Base-by-base conservation (phyloP, 768 basidiomycete genomes). In the Pisolithus orientalis region DNA sequence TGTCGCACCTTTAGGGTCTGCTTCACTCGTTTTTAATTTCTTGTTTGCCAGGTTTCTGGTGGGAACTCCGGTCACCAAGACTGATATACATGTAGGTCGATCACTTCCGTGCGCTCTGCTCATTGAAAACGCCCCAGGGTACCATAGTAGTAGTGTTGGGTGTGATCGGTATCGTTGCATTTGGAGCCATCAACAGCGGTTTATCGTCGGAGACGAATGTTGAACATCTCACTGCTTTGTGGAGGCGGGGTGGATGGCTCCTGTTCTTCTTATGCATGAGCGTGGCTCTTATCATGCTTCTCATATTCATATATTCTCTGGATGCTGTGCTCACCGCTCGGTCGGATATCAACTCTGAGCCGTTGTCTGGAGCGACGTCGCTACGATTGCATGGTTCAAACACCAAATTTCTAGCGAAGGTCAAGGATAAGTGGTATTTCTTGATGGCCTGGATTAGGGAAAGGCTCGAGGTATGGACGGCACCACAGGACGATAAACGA, bases 11-110 rank as follows among this genome's bases (percentile, higher is more conserved):
- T 79, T 98, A 4, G 94, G 95, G 13, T 92, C 91, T 0, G 88
- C 92, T 10, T 90, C 92, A 11, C 82, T 98, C 56, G 83, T 98
- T 51, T 97, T 98, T 75, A 98, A 98, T 67, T 94, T 96, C 65
- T 75, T 96, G 37, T 95, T 96, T 66, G 95, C 95, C 37, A 82
- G 87, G 59, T 87, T 92, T 63, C 78, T 92, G 53, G 85, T 91
- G 6, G 90, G 89, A 37, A 90, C 87, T 5, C 88, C 90, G 1
- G 88, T 94, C 38, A 91, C 88, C 40, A 80, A 72, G 52, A 86
- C 80, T 34, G 92, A 94, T 64, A 88, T 94, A 34, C 85, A 88
- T 62, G 89, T 87, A 60, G 55, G 83, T 66, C 44, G 10, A 40
- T 51, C 24, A 21, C 10, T 44, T 47, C 27, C 34, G n/a, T 32